Evolutionary conservation across 108 stramenopile species (phyloP), one percentile per base, ranked within the genome.

Genomic region (Bacterosira constricta): DNA sequence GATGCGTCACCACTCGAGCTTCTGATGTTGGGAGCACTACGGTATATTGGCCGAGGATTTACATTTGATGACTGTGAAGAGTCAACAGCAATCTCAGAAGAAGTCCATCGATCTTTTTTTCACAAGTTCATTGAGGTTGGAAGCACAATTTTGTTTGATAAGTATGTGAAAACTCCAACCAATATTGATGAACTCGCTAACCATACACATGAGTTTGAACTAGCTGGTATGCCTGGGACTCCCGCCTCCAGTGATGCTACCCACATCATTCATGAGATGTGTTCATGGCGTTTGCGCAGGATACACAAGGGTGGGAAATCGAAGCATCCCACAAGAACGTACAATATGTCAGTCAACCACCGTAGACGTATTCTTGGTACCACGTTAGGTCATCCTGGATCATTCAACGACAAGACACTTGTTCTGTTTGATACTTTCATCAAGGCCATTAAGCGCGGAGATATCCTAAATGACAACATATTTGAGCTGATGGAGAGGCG

Each of bases 191-290:
- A n/a, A n/a, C n/a, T n/a, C n/a, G n/a, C n/a, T n/a, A n/a, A n/a
- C n/a, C n/a, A n/a, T n/a, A n/a, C n/a, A n/a, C n/a, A n/a, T n/a
- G n/a, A n/a, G n/a, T n/a, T n/a, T n/a, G n/a, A n/a, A n/a, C n/a
- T 27, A 1, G 75, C 75, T 42, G 68, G 75, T 3, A 30, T 77
- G 27, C 67, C 68, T 3, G 75, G 75, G 26, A 31, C 58, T 21
- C 23, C 4, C 62, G 67, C 34, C 1, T 61, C 58, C 2, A 44
- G 47, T 23, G 60, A 77, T 62, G 75, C 75, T 3, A 77, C 76
- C 2, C 23, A 39, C 11, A 51, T 65, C 18, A 18, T 66, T 15
- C 51, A 54, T 44, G 63, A 64, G 20, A 55, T 39, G 21, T 54
- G 62, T 37, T 21, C 49, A 4, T 32, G 18, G 9, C n/a, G 50